A percentile compares a stretch with the other conserved stretches of the same genome.
These are phyloP conservation scores for Dillenia suffruticosa DNA, from an alignment of 164 flowering plant genomes.

Conservation along the genomic window DNA sequence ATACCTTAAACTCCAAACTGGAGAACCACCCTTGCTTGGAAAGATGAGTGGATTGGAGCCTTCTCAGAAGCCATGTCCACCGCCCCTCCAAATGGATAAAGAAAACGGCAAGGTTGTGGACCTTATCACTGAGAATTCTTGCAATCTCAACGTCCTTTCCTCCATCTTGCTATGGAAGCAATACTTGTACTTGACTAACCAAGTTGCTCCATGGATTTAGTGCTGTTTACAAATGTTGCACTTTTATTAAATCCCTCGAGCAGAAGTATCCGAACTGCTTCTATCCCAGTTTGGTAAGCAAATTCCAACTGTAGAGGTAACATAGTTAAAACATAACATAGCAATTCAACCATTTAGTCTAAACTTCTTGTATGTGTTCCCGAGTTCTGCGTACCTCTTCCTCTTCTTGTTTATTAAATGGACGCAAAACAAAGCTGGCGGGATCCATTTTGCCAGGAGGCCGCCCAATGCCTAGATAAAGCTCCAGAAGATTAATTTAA, in stretches of 20 bases:
- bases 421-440: constrained; percentile 63
- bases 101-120: too few relatives aligned
- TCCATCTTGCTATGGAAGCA: too few relatives aligned
- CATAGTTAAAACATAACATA: background rate
- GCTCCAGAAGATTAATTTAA: constrained; percentile 2
- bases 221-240: constrained; percentile 74
- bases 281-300: constrained; percentile 61
- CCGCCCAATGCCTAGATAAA: constrained; percentile 76
- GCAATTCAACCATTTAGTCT: background rate
- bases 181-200: constrained; percentile 8
- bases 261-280: constrained; percentile 77
- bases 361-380: background rate
- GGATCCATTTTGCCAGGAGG: constrained; percentile 95
- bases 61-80: too few relatives aligned
- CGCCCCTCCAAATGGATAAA: too few relatives aligned
- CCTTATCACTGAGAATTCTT: too few relatives aligned
- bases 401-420: constrained; percentile 69
- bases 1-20: too few relatives aligned
- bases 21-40: too few relatives aligned
- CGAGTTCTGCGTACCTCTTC: constrained; percentile 56
- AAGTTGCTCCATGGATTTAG: constrained; percentile 51
- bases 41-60: too few relatives aligned
- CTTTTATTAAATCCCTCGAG: constrained; percentile 79
- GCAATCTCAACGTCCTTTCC: too few relatives aligned
- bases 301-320: constrained; percentile 58